phyloP scores from a whole-genome alignment of 768 basidiomycete genomes.

The Auricularia sp. region DNA sequence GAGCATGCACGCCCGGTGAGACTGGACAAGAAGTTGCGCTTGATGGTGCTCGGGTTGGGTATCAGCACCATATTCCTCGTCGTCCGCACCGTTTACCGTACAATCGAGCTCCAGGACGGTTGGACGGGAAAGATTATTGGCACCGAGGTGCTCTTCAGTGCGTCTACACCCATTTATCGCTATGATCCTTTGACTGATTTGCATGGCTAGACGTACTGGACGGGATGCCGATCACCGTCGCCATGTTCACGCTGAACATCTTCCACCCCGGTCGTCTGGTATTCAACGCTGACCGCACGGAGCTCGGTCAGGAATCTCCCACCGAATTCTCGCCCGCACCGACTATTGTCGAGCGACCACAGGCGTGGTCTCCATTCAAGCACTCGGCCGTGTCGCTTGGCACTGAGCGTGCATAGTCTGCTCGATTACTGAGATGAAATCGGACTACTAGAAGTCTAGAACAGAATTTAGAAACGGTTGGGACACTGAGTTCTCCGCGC shows the following conservation, averaged over 20 bases:
- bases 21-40: not conserved
- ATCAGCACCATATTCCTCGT: conserved; percentile 32
- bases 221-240: conserved; percentile 36
- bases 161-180: conserved; percentile 8
- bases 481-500: too few species aligned
- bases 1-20: not conserved
- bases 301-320: not conserved
- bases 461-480: too few species aligned
- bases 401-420: too few species aligned
- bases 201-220: conserved; percentile 35
- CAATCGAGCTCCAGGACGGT: conserved; percentile 39
- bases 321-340: too few species aligned
- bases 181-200: too few species aligned
- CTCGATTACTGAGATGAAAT: too few species aligned
- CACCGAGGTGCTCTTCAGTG: conserved; percentile 38
- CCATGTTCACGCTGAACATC: conserved; percentile 35
- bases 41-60: conserved; percentile 24
- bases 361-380: too few species aligned
- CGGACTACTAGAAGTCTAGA: too few species aligned
- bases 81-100: conserved; percentile 45
- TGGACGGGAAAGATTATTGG: conserved; percentile 41
- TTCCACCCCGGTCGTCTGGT: conserved; percentile 37
- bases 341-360: too few species aligned
- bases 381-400: too few species aligned
- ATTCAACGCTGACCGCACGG: not conserved